These are phyloP conservation scores for Sporothrix mexicana DNA, from an alignment of 2,329 filamentous ascomycete species.

Conservation along the genomic window DNA sequence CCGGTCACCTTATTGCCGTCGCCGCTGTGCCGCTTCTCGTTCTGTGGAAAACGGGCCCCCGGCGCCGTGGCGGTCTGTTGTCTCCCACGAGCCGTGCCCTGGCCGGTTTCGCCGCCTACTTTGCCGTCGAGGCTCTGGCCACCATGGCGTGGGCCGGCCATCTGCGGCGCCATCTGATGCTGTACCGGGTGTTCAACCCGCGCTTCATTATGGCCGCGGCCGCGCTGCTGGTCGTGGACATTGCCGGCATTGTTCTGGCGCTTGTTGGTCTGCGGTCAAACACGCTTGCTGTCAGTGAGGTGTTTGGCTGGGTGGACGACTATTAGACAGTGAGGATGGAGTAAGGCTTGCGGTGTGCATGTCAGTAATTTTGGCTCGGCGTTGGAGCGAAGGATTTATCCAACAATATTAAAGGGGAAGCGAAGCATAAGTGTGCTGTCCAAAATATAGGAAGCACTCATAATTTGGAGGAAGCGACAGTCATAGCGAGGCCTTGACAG, in stretches of 20 bases:
- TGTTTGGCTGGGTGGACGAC: conserved; percentile 74
- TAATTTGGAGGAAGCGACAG: not conserved
- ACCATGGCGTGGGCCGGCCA: conserved; percentile 91
- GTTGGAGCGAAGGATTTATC: not conserved
- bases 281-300: conserved; percentile 77
- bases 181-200: conserved; percentile 92
- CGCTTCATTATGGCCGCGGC: conserved; percentile 83
- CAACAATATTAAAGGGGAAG: not conserved
- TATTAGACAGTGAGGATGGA: conserved; percentile 28
- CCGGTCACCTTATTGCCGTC: conserved; percentile 82
- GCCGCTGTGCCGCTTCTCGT: conserved; percentile 79
- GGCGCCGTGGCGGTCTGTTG: conserved; percentile 71
- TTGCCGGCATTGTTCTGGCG: conserved; percentile 73
- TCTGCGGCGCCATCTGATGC: conserved; percentile 89
- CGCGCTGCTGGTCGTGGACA: conserved; percentile 75
- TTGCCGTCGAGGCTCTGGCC: conserved; percentile 79
- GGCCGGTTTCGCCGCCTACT: conserved; percentile 79
- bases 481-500: not conserved
- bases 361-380: too few relatives aligned
- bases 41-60: conserved; percentile 87
- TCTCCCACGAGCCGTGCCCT: conserved; percentile 73
- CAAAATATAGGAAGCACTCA: not conserved
- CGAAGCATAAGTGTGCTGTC: not conserved
- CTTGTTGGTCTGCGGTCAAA: conserved; percentile 77
- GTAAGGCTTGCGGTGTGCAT: too few relatives aligned